Conservation (phyloP, 306 rosid species). For the Hippophae tibetana region DNA sequence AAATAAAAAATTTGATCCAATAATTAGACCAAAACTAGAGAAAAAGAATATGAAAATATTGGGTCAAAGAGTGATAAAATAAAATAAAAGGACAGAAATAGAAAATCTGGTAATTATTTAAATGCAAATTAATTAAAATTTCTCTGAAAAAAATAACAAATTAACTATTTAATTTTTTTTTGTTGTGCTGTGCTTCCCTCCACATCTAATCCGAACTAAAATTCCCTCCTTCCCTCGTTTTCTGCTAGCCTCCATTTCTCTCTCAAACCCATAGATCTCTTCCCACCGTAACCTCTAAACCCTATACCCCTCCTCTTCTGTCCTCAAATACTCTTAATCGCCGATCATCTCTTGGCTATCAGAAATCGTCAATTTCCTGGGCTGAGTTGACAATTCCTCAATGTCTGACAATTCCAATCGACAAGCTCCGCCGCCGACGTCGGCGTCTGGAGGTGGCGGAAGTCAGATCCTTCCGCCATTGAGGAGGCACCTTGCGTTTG, state of each 20-base stretch:
- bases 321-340: not conserved
- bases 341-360: slow-evolving; percentile 9
- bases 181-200: slow-evolving; percentile 60
- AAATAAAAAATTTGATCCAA: no score
- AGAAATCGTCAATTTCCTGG: not conserved
- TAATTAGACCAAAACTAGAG: no score
- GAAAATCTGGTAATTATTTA: no score
- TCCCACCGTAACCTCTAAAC: slow-evolving; percentile 10
- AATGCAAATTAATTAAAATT: no score
- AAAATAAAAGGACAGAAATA: no score
- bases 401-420: slow-evolving; percentile 59
- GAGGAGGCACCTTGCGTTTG: slow-evolving; percentile 63
- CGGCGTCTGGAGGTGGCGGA: slow-evolving; percentile 10
- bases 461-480: slow-evolving; percentile 50
- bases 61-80: no score
- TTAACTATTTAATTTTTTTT: slow-evolving; percentile 11
- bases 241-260: slow-evolving; percentile 37
- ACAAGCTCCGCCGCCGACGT: slow-evolving; percentile 28
- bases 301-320: slow-evolving; percentile 14
- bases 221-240: slow-evolving; percentile 99
- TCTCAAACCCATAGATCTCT: slow-evolving; percentile 29
- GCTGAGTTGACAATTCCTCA: slow-evolving; percentile 7
- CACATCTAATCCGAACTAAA: slow-evolving; percentile 95
- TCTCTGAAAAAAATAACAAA: no score
- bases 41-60: no score